phyloP scores from a whole-genome alignment of 1,284 basidiomycete genomes.

The Blastosporella zonata region DNA sequence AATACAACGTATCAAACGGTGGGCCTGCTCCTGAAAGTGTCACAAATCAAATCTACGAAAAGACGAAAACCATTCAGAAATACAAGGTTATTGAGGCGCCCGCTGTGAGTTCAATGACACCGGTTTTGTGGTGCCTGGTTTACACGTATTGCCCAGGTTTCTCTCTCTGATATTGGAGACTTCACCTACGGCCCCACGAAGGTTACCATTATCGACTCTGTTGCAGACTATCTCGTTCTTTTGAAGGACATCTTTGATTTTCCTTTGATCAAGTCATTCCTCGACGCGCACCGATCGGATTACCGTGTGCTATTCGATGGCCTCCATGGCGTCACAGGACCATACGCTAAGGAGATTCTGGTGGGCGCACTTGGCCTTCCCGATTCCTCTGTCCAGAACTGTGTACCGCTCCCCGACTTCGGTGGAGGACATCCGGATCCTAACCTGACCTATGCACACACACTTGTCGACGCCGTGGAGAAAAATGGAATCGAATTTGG shows the following conservation, averaged over 20 bases:
- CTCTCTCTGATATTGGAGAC: slow-evolving; percentile 83
- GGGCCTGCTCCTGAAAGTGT: slow-evolving; percentile 95
- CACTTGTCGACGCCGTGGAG: slow-evolving; percentile 92
- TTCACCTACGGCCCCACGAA: slow-evolving; percentile 79
- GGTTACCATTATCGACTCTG: slow-evolving; percentile 93
- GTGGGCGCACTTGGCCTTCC: slow-evolving; percentile 82
- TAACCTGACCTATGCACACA: slow-evolving; percentile 96
- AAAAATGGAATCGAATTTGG: slow-evolving; percentile 87
- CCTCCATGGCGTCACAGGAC: slow-evolving; percentile 95
- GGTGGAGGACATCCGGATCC: slow-evolving; percentile 98
- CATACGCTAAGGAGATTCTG: slow-evolving; percentile 91
- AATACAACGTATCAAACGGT: slow-evolving; percentile 97
- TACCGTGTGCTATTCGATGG: slow-evolving; percentile 96
- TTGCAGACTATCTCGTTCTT: slow-evolving; percentile 84
- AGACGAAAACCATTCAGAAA: slow-evolving; percentile 80
- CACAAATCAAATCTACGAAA: slow-evolving; percentile 91
- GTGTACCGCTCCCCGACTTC: slow-evolving; percentile 89
- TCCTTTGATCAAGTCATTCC: slow-evolving; percentile 87
- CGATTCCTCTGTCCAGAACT: slow-evolving; percentile 86
- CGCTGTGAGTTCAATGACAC: too few species aligned
- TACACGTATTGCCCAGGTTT: slow-evolving; percentile 47
- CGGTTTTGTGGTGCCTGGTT: too few species aligned
- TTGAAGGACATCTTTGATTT: slow-evolving; percentile 95
- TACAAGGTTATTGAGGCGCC: slow-evolving; percentile 87
- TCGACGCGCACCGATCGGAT: slow-evolving; percentile 62